These are phyloP conservation scores for Amorphotheca resinae DNA, from an alignment of 495 filamentous ascomycete genomes.

Conservation along the genomic window DNA sequence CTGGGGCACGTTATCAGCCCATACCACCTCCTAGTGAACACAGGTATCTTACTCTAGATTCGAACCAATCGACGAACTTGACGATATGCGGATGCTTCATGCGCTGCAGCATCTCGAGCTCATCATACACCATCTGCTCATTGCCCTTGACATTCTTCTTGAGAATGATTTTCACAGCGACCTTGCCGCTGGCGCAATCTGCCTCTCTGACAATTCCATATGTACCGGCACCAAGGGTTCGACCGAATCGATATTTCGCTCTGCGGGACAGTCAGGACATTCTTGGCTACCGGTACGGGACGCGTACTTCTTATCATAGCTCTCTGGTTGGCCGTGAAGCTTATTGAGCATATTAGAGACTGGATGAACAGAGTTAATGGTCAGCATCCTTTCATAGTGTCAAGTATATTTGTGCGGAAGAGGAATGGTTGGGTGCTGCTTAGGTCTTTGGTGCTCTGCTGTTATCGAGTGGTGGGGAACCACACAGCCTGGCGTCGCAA, in stretches of 20 bases:
- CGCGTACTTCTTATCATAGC: constrained; percentile 92
- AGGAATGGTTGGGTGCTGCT: too few species aligned
- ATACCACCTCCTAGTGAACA: background rate
- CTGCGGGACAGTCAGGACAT: constrained; percentile 30
- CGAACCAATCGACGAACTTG: constrained; percentile 97
- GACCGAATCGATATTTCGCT: constrained; percentile 78
- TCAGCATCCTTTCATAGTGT: background rate
- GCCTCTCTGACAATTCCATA: constrained; percentile 98
- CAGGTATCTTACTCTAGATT: constrained; percentile 55
- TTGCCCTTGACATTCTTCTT: constrained; percentile 99
- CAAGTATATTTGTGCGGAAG: too few species aligned
- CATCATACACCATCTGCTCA: constrained; percentile 97
- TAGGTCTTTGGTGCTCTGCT: too few species aligned
- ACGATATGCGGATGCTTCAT: constrained; percentile 95
- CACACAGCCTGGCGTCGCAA: too few species aligned
- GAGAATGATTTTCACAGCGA: constrained; percentile 96
- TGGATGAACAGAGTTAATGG: constrained; percentile 6
- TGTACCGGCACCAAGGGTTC: constrained; percentile 89
- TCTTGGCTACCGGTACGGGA: background rate
- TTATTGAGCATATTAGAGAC: constrained; percentile 71
- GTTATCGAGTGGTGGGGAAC: too few species aligned
- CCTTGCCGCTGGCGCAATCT: constrained; percentile 69
- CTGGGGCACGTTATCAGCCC: constrained; percentile 34
- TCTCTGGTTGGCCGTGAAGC: constrained; percentile 93
- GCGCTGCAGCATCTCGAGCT: constrained; percentile 80